Evolutionary conservation across 1,284 basidiomycete genomes (phyloP).

Genomic region (Sporisorium graminicola): DNA sequence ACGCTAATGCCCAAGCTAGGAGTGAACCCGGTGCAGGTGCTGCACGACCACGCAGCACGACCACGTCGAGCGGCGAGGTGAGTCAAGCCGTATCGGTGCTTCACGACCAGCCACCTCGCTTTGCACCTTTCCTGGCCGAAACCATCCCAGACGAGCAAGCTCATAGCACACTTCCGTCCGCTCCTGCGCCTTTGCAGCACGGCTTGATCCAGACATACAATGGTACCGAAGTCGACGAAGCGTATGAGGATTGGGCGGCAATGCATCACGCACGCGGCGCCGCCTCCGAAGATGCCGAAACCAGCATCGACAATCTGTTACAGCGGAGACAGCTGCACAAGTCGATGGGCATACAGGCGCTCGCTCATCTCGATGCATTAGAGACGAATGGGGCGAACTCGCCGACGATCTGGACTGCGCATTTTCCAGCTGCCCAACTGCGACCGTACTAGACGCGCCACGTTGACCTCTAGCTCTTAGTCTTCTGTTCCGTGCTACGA

Average conservation of each 20-base stretch:
- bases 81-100: conserved; percentile 41
- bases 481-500: too few relatives aligned
- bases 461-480: neutral
- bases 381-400: conserved; percentile 31
- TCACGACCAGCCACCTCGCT: conserved; percentile 39
- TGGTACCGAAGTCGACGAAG: conserved; percentile 29
- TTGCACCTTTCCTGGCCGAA: conserved; percentile 29
- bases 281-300: conserved; percentile 34
- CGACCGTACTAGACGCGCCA: conserved; percentile 30
- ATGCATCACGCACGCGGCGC: conserved; percentile 48
- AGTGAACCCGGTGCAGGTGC: neutral
- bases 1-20: neutral
- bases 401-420: conserved; percentile 40
- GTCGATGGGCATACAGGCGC: conserved; percentile 15
- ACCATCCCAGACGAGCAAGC: conserved; percentile 2
- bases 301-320: conserved; percentile 33
- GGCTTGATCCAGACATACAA: neutral
- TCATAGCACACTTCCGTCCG: neutral
- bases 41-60: conserved; percentile 24
- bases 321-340: conserved; percentile 29
- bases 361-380: conserved; percentile 28
- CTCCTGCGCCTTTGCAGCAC: neutral
- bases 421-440: conserved; percentile 50
- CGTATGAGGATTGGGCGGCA: conserved; percentile 49
- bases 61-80: conserved; percentile 43